phyloP scores from a whole-genome alignment of 352 stramenopile species.

The Globisporangium radiosum region DNA sequence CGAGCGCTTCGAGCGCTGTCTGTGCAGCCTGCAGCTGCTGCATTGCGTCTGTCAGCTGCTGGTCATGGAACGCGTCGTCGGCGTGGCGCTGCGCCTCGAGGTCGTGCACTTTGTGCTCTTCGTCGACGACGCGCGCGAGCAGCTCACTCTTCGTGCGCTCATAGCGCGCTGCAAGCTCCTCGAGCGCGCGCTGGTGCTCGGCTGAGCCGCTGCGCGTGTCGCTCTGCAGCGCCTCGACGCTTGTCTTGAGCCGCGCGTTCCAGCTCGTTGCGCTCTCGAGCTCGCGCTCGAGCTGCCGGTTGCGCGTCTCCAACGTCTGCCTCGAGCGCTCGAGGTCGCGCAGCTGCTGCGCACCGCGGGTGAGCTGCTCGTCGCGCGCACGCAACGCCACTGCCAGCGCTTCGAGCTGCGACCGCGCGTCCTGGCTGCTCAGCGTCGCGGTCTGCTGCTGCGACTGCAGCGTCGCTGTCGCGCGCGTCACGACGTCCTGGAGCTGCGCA shows the following conservation, averaged over 20 bases:
- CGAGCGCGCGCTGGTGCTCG: slow-evolving; percentile 18
- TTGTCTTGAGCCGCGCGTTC: slow-evolving; percentile 23
- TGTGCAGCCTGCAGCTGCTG: slow-evolving; percentile 24
- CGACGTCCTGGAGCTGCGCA: slow-evolving; percentile 38
- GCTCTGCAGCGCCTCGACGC: slow-evolving; percentile 28
- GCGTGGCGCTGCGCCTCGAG: slow-evolving; percentile 27
- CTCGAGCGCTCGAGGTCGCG: slow-evolving; percentile 23
- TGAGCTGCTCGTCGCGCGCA: slow-evolving; percentile 43
- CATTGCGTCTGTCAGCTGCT: slow-evolving; percentile 16
- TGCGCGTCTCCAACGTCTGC: slow-evolving; percentile 24
- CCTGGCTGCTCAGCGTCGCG: slow-evolving; percentile 31
- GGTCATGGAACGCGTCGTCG: slow-evolving; percentile 21
- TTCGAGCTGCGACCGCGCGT: slow-evolving; percentile 35
- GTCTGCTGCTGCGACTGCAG: slow-evolving; percentile 43
- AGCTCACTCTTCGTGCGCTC: slow-evolving; percentile 35
- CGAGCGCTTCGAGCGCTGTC: slow-evolving; percentile 15
- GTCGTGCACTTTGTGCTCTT: slow-evolving; percentile 33
- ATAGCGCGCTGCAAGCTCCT: slow-evolving; percentile 31
- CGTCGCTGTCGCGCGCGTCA: slow-evolving; percentile 38
- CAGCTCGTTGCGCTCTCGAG: slow-evolving; percentile 22
- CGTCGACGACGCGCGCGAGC: slow-evolving; percentile 30
- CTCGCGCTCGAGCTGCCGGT: slow-evolving; percentile 27
- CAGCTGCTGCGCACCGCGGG: slow-evolving; percentile 34
- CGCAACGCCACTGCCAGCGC: slow-evolving; percentile 27
- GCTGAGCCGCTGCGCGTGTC: slow-evolving; percentile 27